Evolutionary conservation across 305 asterid species (phyloP), one percentile per base, ranked within the genome.

Genomic region (Euphrasia arctica): DNA sequence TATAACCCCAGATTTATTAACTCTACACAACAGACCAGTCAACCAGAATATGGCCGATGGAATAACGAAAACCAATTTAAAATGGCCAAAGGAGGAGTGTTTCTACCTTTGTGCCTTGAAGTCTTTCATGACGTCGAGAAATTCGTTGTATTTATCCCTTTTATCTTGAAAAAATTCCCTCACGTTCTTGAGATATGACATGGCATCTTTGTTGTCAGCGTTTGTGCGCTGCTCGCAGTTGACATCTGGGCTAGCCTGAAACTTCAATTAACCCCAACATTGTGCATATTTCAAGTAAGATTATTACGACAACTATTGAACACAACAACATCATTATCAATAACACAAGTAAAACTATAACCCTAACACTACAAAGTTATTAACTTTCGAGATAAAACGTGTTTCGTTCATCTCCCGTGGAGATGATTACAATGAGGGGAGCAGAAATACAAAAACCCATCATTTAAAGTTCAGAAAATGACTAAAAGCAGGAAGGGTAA

Each of bases 151-250:
- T 18, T 18, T 18, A 18, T 18, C 22, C 22, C 22, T 18, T 18
- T 18, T 18, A 18, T 85, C 92, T 65, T 79, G 87, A 82, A 94
- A 94, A 58, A 71, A 78, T 56, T 87, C 96, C 81, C 78, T 94
- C 62, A 94, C 95, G 12, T 77, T 70, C 71, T 84, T 87, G 70
- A 94, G 95, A 83, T 91, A 94, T 9, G 86, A 52, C 79, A 91
- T 75, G 70, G 98, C 99, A 61, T 91, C 97, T 70, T 78, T 64
- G 95, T 84, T 48, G 98, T 91, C 71, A 94, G 83, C 78, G 72
- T 82, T 72, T 81, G 88, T 8, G 78, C 71, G 49, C 81, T 80
- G 77, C 90, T 83, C 68, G 87, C 87, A 66, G 86, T 82, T 78
- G 85, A 80, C 90, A 84, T 80, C 75, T 79, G 86, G 65, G 78